Base-by-base conservation (phyloP, 164 flowering plant genomes). In the Stephania japonica region DNA sequence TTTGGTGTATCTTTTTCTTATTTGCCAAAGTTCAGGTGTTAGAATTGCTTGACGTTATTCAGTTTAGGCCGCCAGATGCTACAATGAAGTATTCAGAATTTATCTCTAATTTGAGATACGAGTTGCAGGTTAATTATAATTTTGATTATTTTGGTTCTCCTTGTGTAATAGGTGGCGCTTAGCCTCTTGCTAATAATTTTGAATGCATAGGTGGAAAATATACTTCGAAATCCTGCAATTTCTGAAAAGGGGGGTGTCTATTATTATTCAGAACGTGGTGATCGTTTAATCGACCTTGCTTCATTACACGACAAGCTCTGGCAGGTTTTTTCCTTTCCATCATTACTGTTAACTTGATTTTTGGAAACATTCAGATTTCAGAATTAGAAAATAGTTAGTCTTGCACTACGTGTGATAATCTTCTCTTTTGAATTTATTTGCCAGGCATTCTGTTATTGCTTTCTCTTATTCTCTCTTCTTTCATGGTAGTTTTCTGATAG, bases 261-360 rank as follows among this genome's bases (percentile, higher is more conserved):
- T 80, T 92, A 87, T 80, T 87, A 84, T 75, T 91, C 98, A 26
- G 98, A 93, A 78, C 91, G 99, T 43, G 99, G 97, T 63, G 99
- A 96, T 67, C 97, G 97, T 25, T 78, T 96, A 68, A 88, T 96
- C 77, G 94, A 96, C 73, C 90, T 96, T 65, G 78, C 90, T 77
- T 76, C 97, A 69, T 86, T 96, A 23, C 81, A 95, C 14, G 93
- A 93, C 83, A 89, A 86, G 73, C 89, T 96, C 69, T 93, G 97
- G 93, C 92, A 90, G 99, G 99, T 95, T 74, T 53, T 53, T 53
- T 4, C 61, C 18, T 53, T 53, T 13, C 18, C 6, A 53, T 53
- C 16, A 47, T 16, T 47, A 47, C 4, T 47, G 10, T 16, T 16
- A 47, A 7, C 4, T 2, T 47, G 53, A 47, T 47, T 47, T 47